Conservation (phyloP, 2,329 filamentous ascomycete genomes). For the Ophiostoma populinum region DNA sequence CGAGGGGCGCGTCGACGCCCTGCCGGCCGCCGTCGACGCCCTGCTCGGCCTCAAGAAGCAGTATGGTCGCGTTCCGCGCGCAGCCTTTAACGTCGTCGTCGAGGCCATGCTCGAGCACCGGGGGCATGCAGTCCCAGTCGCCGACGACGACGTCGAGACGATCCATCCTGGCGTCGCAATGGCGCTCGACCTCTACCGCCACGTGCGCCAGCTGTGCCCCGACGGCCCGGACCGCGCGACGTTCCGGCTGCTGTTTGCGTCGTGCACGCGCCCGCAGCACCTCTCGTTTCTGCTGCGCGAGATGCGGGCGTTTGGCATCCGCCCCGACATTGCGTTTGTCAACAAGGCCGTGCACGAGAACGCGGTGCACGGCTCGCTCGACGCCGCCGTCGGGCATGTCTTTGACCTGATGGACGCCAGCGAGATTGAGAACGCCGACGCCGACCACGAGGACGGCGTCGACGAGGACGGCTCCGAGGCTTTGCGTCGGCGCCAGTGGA, state of each 20-base stretch:
- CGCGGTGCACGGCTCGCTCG: constrained; percentile 18
- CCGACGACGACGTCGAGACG: not conserved
- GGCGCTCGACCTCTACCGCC: constrained; percentile 21
- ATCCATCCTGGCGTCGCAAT: constrained; percentile 3
- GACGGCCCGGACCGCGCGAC: constrained; percentile 20
- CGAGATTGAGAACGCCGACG: not conserved
- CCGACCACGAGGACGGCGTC: not conserved
- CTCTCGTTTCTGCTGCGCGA: constrained; percentile 20
- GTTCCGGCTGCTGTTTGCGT: constrained; percentile 19
- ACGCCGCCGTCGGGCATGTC: constrained; percentile 19
- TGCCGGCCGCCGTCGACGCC: constrained; percentile 25
- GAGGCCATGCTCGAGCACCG: constrained; percentile 16
- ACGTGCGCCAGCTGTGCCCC: constrained; percentile 19
- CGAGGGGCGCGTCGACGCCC: not conserved
- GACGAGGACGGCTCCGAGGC: not conserved
- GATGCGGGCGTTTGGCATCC: constrained; percentile 20
- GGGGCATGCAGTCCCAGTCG: not conserved
- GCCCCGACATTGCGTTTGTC: constrained; percentile 15
- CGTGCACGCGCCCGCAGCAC: constrained; percentile 14
- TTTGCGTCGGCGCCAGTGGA: constrained; percentile 14
- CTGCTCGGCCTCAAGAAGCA: constrained; percentile 33
- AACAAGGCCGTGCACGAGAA: constrained; percentile 19
- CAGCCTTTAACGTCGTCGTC: constrained; percentile 24
- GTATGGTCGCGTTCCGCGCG: constrained; percentile 18
- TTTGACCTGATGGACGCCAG: constrained; percentile 12